These are phyloP conservation scores for Euphorbia celastroides DNA, from an alignment of 441 rosid genomes.

Conservation along the genomic window DNA sequence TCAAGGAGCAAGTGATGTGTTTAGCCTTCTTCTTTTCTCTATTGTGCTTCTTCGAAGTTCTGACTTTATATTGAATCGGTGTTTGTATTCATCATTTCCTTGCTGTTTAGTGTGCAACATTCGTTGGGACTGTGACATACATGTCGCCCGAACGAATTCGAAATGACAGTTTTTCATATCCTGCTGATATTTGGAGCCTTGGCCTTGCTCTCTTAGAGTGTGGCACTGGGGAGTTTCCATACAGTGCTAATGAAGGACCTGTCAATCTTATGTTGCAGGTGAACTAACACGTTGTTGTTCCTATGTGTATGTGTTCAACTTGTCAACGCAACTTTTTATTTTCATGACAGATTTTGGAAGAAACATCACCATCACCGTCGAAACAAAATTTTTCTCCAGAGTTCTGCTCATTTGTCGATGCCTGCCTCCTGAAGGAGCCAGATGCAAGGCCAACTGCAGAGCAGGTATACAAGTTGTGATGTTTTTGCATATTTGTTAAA, in stretches of 20 bases:
- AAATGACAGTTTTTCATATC: conserved; percentile 78
- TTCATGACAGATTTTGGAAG: conserved; percentile 73
- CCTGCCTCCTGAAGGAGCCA: conserved; percentile 79
- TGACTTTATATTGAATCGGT: conserved; percentile 3
- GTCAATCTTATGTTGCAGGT: conserved; percentile 98
- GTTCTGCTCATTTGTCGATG: conserved; percentile 86
- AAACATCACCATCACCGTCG: conserved; percentile 89
- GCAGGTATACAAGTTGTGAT: conserved; percentile 54
- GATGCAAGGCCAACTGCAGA: conserved; percentile 89
- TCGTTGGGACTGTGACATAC: conserved; percentile 97
- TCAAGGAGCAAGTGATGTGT: too few relatives aligned
- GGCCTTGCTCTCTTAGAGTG: conserved; percentile 95
- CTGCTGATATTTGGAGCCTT: conserved; percentile 97
- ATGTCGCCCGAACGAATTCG: conserved; percentile 94
- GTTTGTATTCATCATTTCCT: neutral
- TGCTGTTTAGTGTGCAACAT: conserved; percentile 81
- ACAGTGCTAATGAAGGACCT: conserved; percentile 79
- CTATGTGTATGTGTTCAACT: too few relatives aligned
- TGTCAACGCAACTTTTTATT: conserved; percentile 14
- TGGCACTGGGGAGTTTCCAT: conserved; percentile 95
- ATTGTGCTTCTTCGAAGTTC: neutral
- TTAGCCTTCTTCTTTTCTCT: too few relatives aligned
- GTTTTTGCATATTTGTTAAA: too few relatives aligned
- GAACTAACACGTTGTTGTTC: conserved; percentile 21
- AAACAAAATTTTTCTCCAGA: conserved; percentile 68